Evolutionary conservation across 257 asterid species (phyloP).

Genomic region (Anisodus acutangulus): DNA sequence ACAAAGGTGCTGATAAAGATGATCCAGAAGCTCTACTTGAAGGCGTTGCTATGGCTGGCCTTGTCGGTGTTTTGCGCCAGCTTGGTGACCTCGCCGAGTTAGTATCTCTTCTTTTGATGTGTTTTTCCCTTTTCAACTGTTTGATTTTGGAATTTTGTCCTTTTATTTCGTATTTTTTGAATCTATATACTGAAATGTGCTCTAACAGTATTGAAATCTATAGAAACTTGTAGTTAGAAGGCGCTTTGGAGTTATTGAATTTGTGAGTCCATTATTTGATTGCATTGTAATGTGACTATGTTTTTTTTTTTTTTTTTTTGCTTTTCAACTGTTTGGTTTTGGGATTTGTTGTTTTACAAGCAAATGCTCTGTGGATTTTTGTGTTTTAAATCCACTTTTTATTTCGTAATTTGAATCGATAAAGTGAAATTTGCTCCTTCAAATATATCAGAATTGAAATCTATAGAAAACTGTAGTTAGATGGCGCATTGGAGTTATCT

Average conservation of each 20-base stretch:
- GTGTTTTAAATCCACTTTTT: neutral
- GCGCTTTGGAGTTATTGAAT: neutral
- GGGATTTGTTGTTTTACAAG: neutral
- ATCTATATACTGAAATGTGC: neutral
- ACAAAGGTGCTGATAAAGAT: constrained; percentile 88
- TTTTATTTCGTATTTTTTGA: neutral
- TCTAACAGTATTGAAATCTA: neutral
- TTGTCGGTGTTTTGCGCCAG: constrained; percentile 97
- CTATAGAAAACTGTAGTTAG: neutral
- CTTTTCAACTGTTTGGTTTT: neutral
- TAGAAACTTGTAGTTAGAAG: neutral
- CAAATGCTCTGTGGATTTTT: constrained; percentile 2
- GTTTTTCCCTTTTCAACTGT: neutral
- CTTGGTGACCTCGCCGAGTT: constrained; percentile 98
- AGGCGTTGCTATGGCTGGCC: constrained; percentile 98
- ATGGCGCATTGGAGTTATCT: neutral
- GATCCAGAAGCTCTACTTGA: constrained; percentile 98
- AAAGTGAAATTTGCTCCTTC: neutral
- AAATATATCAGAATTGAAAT: neutral
- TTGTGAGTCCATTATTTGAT: neutral
- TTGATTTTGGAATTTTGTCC: constrained; percentile 2
- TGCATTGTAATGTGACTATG: no score
- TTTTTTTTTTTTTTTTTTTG: neutral
- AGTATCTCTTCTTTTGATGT: constrained; percentile 35
- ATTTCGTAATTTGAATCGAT: neutral